These are phyloP conservation scores for Persicaria maculosa DNA, from an alignment of 148 eudicot genomes.

Conservation along the genomic window DNA sequence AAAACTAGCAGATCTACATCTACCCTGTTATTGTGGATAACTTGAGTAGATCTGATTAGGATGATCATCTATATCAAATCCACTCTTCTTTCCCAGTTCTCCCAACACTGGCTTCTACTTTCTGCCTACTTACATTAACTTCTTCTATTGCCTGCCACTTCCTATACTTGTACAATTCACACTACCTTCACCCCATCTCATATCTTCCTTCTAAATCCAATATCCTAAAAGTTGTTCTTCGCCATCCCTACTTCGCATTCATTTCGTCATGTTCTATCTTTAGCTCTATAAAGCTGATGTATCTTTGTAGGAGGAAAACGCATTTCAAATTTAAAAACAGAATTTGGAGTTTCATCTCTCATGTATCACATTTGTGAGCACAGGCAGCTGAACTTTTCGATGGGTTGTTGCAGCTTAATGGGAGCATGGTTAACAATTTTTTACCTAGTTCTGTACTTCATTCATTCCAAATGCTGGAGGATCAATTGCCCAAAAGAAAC, in stretches of 20 bases:
- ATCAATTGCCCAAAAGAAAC: not conserved
- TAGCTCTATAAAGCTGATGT: not conserved
- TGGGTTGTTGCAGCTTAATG: not conserved
- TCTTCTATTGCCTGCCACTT: too few relatives aligned
- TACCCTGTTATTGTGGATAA: not conserved
- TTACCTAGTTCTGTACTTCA: not conserved
- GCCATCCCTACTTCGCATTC: too few relatives aligned
- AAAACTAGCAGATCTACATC: not conserved
- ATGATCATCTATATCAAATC: not conserved
- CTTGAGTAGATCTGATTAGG: not conserved
- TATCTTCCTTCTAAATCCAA: too few relatives aligned
- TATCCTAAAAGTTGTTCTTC: too few relatives aligned
- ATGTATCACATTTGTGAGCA: not conserved
- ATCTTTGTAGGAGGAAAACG: not conserved
- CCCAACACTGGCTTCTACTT: not conserved
- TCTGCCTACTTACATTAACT: not conserved
- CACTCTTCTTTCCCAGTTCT: not conserved
- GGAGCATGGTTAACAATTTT: not conserved
- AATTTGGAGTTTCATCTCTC: not conserved
- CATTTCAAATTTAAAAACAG: not conserved
- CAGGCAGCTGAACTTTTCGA: not conserved
- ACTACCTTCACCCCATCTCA: not conserved
- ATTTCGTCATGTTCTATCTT: too few relatives aligned
- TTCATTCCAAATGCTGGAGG: not conserved
- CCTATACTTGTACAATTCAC: not conserved